Evolutionary conservation across 1,139 yeast genomes (phyloP), one percentile per base, ranked within the genome.

Genomic region (Zygotorulaspora mrakii): DNA sequence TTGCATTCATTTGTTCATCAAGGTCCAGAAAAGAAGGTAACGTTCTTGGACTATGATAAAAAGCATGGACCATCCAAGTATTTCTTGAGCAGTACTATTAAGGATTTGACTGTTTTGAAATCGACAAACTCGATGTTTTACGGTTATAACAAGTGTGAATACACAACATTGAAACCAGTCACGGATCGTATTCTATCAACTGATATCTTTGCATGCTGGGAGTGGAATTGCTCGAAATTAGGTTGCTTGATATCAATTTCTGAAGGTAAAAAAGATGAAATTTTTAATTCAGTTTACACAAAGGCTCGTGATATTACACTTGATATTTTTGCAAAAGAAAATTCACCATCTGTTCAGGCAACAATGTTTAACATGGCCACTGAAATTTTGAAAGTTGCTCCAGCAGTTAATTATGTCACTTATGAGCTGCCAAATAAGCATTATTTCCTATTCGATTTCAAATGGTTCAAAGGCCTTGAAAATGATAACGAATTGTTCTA

Each of bases 71-170:
- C 71, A 37, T 73, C 74, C 28, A 73, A 74, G 43, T 77, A 79
- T 64, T 57, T 63, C 24, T 65, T 88, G 50, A 63, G 70, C n/a
- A 82, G 94, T 2, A 79, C 89, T 22, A 74, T 88, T 57, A 79
- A 82, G 64, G 94, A 83, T 54, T 74, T 88, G 59, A 86, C 94
- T 7, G 94, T 88, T 21, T 78, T 88, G 62, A 88, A 88, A 67
- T 82, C 94, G 30, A 88, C 96, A n/a, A 94, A 94, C 17, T 86
- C 96, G 22, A 85, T 84, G 84, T 88, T 88, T 69, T 80, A 84
- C 66, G 95, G 94, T 37, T 88, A 72, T 73, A 73, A 86, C 69
- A 73, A 71, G 37, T 87, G 95, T 67, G 96, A 88, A 60, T 86
- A 77, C 74, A 88, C 96, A 52, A 87, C 88, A 34, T 76, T 88